Conservation (phyloP, 148 eudicot genomes). For the Arbutus unedo region DNA sequence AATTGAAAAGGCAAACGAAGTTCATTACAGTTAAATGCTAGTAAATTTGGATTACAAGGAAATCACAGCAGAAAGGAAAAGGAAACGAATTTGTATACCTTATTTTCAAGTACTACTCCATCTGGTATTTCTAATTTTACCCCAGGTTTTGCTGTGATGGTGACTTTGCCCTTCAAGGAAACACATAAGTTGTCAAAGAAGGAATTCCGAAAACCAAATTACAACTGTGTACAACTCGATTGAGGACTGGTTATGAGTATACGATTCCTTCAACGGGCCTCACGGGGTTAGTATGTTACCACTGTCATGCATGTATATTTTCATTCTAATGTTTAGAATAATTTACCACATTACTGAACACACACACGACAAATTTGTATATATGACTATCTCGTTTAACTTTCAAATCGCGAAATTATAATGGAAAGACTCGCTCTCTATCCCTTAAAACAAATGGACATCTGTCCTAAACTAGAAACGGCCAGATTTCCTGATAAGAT, state of each 20-base stretch:
- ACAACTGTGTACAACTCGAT: neutral
- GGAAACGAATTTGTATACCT: constrained; percentile 22
- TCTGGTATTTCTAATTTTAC: constrained; percentile 45
- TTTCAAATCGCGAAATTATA: neutral
- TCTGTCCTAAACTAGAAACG: neutral
- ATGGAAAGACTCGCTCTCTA: neutral
- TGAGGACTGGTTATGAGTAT: neutral
- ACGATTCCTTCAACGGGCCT: neutral
- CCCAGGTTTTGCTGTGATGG: constrained; percentile 32
- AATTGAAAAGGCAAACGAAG: neutral
- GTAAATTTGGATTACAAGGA: neutral
- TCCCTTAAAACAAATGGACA: neutral
- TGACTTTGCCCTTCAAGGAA: constrained; percentile 35
- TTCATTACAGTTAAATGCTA: neutral
- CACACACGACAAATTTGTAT: neutral
- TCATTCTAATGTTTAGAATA: neutral
- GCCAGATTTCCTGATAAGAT: neutral
- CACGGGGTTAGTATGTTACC: neutral
- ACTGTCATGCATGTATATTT: neutral
- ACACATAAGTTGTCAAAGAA: neutral
- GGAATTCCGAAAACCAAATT: neutral
- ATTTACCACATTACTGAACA: neutral
- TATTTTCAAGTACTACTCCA: constrained; percentile 38
- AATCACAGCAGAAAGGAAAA: neutral
- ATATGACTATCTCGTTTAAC: neutral